These are phyloP conservation scores for Halophytophthora batemanensis DNA, from an alignment of 352 stramenopile genomes.

Conservation along the genomic window DNA sequence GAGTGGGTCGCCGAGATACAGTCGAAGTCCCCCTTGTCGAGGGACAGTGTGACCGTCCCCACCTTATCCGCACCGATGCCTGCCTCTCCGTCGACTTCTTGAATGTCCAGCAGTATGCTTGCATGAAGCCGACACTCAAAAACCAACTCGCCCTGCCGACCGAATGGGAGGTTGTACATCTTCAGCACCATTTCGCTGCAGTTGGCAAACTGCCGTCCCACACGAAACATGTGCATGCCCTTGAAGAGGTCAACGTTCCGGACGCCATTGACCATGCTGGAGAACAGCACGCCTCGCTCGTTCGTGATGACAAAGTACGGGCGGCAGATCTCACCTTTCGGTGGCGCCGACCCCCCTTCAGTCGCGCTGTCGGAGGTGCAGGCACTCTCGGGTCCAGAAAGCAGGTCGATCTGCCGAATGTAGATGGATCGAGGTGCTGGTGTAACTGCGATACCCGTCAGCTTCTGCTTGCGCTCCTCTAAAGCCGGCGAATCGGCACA, in stretches of 20 bases:
- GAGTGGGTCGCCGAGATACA: constrained; percentile 69
- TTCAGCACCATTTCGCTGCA: constrained; percentile 75
- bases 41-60: constrained; percentile 42
- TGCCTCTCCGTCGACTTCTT: constrained; percentile 21
- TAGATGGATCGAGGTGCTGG: constrained; percentile 69
- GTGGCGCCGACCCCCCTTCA: constrained; percentile 5
- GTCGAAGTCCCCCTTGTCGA: constrained; percentile 81
- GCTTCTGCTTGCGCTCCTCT: constrained; percentile 69
- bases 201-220: constrained; percentile 54
- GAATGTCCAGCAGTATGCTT: constrained; percentile 71
- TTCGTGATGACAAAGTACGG: constrained; percentile 87
- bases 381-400: constrained; percentile 26
- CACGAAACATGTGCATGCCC: constrained; percentile 60
- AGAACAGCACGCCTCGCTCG: constrained; percentile 84
- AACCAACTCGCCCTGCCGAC: constrained; percentile 76
- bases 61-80: constrained; percentile 26
- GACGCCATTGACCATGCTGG: constrained; percentile 81
- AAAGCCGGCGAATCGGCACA: constrained; percentile 43
- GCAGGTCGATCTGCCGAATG: constrained; percentile 73
- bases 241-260: constrained; percentile 55
- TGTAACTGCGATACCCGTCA: constrained; percentile 75
- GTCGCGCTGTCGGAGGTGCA: constrained; percentile 4
- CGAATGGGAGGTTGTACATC: constrained; percentile 89
- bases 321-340: constrained; percentile 38
- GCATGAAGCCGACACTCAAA: constrained; percentile 73